Conservation (phyloP, 768 basidiomycete genomes). For the Boletus sp. region DNA sequence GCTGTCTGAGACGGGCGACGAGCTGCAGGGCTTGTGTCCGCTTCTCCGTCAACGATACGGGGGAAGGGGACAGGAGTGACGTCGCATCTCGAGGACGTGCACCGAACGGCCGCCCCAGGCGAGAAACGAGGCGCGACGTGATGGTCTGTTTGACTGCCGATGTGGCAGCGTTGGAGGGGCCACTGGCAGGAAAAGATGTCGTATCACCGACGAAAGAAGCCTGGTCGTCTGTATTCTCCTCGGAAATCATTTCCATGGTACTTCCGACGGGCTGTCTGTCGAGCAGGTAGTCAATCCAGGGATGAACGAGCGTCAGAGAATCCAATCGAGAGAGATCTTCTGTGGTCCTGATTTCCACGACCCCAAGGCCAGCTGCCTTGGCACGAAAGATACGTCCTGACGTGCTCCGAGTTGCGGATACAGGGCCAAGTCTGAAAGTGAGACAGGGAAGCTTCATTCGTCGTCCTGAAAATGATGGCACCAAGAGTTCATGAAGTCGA, state of each 20-base stretch:
- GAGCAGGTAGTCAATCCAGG: not conserved
- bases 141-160: not conserved
- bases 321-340: not conserved
- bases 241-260: accelerated
- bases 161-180: not conserved
- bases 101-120: not conserved
- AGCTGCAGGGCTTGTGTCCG: not conserved
- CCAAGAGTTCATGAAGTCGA: not conserved
- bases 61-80: not conserved
- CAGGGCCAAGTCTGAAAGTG: not conserved
- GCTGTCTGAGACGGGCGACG: not conserved
- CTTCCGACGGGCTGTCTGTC: not conserved
- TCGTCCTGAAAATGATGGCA: not conserved
- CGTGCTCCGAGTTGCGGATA: not conserved
- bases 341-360: not conserved
- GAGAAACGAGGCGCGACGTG: not conserved
- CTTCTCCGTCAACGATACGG: not conserved
- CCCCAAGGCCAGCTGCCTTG: not conserved
- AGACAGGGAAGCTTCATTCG: not conserved
- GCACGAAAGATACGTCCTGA: not conserved
- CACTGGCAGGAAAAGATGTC: no score
- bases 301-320: not conserved
- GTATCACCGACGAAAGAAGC: no score
- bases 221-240: not conserved
- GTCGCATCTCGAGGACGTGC: not conserved